Percentiles rank a stretch among this genome's conserved stretches.
Evolutionary conservation across 2,329 filamentous ascomycete species (phyloP).

Genomic region (Colletotrichum liriopes): DNA sequence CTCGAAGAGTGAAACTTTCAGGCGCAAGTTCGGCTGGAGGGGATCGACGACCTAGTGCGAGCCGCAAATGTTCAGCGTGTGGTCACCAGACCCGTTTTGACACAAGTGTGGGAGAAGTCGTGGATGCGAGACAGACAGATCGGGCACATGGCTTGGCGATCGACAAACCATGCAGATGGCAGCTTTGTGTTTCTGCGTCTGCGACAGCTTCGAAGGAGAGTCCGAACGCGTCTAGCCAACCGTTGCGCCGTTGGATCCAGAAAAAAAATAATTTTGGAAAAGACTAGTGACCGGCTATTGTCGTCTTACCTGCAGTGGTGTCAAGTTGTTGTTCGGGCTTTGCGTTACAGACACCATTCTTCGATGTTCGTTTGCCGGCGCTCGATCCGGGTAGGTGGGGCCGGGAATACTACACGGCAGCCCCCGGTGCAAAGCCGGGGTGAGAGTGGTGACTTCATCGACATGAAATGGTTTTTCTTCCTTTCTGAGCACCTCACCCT

Average conservation of each 20-base stretch:
- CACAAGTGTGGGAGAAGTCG: conserved; percentile 17
- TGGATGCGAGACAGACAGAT: conserved; percentile 28
- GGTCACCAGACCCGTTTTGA: conserved; percentile 37
- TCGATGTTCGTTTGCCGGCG: conserved; percentile 30
- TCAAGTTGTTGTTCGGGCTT: conserved; percentile 5
- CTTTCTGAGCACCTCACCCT: background rate
- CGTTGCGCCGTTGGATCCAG: conserved; percentile 17
- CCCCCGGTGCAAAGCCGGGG: conserved; percentile 23
- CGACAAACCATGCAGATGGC: conserved; percentile 9
- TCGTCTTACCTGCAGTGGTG: background rate
- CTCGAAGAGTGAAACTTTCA: conserved; percentile 7
- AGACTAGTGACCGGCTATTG: background rate
- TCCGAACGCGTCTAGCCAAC: background rate
- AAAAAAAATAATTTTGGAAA: background rate
- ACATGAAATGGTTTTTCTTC: conserved; percentile 3
- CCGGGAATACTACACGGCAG: conserved; percentile 31
- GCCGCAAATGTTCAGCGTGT: conserved; percentile 8
- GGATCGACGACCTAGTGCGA: conserved; percentile 15
- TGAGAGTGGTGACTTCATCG: conserved; percentile 43
- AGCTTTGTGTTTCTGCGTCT: conserved; percentile 4
- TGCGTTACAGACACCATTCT: conserved; percentile 5
- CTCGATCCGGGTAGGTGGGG: conserved; percentile 35
- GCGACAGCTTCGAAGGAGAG: background rate
- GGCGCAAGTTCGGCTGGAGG: conserved; percentile 19
- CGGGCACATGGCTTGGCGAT: conserved; percentile 35